A percentile compares a stretch with the other conserved stretches of the same genome.
Evolutionary conservation across 495 filamentous ascomycete genomes (phyloP).

Genomic region (Rhypophila decipiens): DNA sequence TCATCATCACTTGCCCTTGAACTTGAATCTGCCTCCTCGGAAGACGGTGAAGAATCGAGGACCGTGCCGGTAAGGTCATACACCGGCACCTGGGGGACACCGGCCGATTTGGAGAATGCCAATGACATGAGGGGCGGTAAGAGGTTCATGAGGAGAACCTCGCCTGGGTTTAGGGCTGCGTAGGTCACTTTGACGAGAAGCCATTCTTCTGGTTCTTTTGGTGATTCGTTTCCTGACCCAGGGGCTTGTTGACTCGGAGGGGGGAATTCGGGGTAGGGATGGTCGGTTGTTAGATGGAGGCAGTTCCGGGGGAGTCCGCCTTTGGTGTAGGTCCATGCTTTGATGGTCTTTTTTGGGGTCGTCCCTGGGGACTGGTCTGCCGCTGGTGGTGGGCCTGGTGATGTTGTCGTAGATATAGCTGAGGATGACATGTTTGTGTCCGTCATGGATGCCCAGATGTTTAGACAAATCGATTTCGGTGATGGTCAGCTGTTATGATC

Average conservation of each 20-base stretch:
- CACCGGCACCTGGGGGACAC: slow-evolving; percentile 21
- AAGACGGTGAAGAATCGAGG: not conserved
- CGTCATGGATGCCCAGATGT: not conserved
- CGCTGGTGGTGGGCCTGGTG: not conserved
- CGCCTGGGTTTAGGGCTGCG: slow-evolving; percentile 36
- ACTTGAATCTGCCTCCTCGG: too few species aligned
- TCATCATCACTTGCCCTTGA: too few species aligned
- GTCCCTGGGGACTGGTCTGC: too few species aligned
- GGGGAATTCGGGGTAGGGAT: slow-evolving; percentile 14
- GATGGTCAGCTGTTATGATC: too few species aligned
- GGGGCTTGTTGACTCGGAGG: not conserved
- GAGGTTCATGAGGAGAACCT: slow-evolving; percentile 26
- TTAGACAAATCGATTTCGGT: too few species aligned
- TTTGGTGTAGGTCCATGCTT: slow-evolving; percentile 18
- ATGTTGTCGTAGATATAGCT: slow-evolving; percentile 1
- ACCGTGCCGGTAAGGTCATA: slow-evolving; percentile 34
- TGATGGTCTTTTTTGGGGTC: slow-evolving; percentile 4
- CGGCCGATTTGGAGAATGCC: slow-evolving; percentile 22
- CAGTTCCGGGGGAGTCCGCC: slow-evolving; percentile 10
- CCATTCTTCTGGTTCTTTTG: slow-evolving; percentile 10
- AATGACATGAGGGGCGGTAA: too few species aligned
- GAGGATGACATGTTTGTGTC: not conserved
- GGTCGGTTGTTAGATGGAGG: slow-evolving; percentile 14
- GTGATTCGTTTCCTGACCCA: not conserved
- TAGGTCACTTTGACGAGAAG: slow-evolving; percentile 31